Conservation (phyloP, 192 early-diverging fungal species). For the Paraglomus occultum region DNA sequence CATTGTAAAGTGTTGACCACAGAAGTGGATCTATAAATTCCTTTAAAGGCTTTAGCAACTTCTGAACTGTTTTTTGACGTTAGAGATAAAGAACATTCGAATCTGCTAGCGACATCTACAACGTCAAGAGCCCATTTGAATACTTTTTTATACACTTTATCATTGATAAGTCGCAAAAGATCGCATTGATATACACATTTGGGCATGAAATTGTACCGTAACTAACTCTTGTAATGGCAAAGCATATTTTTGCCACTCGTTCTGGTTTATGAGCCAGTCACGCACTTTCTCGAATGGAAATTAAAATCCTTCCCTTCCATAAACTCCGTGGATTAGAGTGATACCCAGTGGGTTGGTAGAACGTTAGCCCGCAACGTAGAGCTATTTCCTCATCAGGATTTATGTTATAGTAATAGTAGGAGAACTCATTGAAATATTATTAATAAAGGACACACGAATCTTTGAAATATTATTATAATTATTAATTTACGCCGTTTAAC, state of each 20-base stretch:
- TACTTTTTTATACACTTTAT: not conserved
- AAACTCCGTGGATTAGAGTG: not conserved
- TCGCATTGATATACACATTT: not conserved
- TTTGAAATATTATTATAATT: too few relatives aligned
- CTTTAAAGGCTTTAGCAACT: constrained; percentile 5
- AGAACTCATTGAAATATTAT: too few relatives aligned
- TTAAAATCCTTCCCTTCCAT: constrained; percentile 8
- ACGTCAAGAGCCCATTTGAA: not conserved
- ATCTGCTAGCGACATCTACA: constrained; percentile 9
- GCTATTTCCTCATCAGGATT: not conserved
- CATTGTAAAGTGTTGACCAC: not conserved
- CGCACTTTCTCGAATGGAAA: constrained; percentile 9
- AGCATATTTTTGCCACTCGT: constrained; percentile 1
- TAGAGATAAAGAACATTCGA: not conserved
- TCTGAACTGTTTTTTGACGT: constrained; percentile 17
- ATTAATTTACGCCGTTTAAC: too few relatives aligned
- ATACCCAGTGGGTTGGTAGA: too few relatives aligned
- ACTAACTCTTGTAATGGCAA: constrained; percentile 2
- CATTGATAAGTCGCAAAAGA: not conserved
- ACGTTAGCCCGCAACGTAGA: not conserved
- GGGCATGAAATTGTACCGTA: constrained; percentile 1
- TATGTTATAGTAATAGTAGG: too few relatives aligned
- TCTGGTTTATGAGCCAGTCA: not conserved
- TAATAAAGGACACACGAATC: too few relatives aligned
- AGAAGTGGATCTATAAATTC: constrained; percentile 14